A percentile compares a stretch with the other conserved stretches of the same genome.
Conservation (phyloP, 257 asterid genomes). For the Vinca minor region DNA sequence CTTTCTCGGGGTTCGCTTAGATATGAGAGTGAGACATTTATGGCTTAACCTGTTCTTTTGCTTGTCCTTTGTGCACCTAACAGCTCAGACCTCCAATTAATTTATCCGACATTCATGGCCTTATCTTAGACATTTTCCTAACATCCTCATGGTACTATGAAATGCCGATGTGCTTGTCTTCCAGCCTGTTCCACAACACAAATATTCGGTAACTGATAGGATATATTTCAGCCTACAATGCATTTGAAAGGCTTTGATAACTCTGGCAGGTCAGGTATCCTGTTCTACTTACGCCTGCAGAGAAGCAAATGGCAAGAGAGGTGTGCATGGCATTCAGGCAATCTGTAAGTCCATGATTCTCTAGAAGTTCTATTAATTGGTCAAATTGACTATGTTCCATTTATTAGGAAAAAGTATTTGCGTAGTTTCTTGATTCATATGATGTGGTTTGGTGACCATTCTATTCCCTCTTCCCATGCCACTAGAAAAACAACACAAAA, state of each 20-base stretch:
- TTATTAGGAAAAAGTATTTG: background rate
- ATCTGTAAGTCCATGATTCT: slow-evolving; percentile 53
- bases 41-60: background rate
- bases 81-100: no score
- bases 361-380: background rate
- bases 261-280: slow-evolving; percentile 87
- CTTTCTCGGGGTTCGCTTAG: background rate
- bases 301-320: slow-evolving; percentile 95
- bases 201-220: background rate
- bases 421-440: background rate
- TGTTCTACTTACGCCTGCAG: slow-evolving; percentile 89
- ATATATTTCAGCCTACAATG: background rate
- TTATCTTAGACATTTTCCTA: background rate
- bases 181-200: background rate
- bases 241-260: slow-evolving; percentile 5
- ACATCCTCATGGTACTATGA: background rate
- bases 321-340: slow-evolving; percentile 95
- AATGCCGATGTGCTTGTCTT: background rate
- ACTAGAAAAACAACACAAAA: background rate
- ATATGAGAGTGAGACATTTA: slow-evolving; percentile 3
- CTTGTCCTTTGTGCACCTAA: background rate
- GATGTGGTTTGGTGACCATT: background rate
- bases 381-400: background rate
- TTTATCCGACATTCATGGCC: background rate
- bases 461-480: background rate